Base-by-base conservation (phyloP, 1,139 yeast species). In the Sugiyamaella japonica region DNA sequence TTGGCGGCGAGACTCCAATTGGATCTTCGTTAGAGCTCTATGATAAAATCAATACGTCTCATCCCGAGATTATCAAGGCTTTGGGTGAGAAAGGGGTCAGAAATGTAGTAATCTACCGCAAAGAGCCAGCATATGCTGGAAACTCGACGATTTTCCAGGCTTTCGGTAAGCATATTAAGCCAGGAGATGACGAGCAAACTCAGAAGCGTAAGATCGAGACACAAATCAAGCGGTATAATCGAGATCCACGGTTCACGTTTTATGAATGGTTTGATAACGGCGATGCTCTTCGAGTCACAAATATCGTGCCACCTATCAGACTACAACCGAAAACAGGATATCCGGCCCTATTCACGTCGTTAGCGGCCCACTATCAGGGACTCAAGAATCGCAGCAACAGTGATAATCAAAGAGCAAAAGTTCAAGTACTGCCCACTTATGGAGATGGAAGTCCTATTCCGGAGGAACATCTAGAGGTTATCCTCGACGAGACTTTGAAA, bases 361-460 rank as follows among this genome's bases (percentile, higher is more conserved):
- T 55, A 6, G 58, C 58, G 16, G 55, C 59, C 12, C 55, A 51
- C 36, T 56, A 54, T 28, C 50, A 53, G 25, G 55, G 50, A 20
- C 43, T 43, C 7, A 42, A 29, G 42, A 34, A 43, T 16, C 40
- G 37, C 13, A 25, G 41, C 2, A 34, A 10, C 8, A 45, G 37
- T 15, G 50, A 42, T 12, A 50, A 50, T 12, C 54, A 41, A 17
- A 44, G 57, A 25, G 48, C 51, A 7, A 46, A 52, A 25, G 53
- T 56, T 17, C 55, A 56, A 39, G 37, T 45, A 8, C 41, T 56
- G 7, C 56, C 56, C 9, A 50, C 45, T 16, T 56, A 54, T 28
- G 59, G 59, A 8, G 59, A 56, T 51, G 59, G 59, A 9, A 48
- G 56, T 15, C 42, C 51, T 40, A 54, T 56, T 23, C 59, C 59